Percentiles rank a stretch among this genome's conserved stretches.
These are phyloP conservation scores for Citrullus mucosospermus DNA, from an alignment of 306 rosid genomes.

Conservation along the genomic window DNA sequence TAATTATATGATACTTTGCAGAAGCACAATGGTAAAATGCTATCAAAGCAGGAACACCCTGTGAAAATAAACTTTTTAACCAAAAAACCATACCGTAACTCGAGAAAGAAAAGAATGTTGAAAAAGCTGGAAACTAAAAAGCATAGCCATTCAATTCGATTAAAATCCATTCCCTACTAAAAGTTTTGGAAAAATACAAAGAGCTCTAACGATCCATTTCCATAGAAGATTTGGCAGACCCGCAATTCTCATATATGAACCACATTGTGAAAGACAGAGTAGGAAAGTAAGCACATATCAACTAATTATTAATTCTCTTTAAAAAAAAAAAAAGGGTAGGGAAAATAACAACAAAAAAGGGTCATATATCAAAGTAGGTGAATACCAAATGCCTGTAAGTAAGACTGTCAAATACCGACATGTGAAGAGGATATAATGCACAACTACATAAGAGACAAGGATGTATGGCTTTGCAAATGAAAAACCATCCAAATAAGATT, in stretches of 20 bases:
- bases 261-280: neutral
- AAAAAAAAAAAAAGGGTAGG: neutral
- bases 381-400: neutral
- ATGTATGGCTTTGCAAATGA: neutral
- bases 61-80: neutral
- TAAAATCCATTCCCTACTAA: neutral
- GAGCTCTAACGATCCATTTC: neutral
- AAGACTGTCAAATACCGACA: neutral
- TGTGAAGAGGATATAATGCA: neutral
- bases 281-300: neutral
- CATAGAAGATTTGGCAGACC: neutral
- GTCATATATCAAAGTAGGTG: neutral
- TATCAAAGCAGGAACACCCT: neutral
- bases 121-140: neutral
- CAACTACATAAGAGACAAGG: neutral
- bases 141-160: neutral
- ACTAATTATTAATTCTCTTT: neutral
- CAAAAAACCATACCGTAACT: neutral
- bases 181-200: neutral
- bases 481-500: slow-evolving; percentile 10
- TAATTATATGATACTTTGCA: neutral
- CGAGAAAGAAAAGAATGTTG: neutral
- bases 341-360: neutral
- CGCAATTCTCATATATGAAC: neutral
- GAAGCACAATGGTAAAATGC: neutral